Conservation (phyloP, 2,329 filamentous ascomycete species). For the Aspergillus persii region DNA sequence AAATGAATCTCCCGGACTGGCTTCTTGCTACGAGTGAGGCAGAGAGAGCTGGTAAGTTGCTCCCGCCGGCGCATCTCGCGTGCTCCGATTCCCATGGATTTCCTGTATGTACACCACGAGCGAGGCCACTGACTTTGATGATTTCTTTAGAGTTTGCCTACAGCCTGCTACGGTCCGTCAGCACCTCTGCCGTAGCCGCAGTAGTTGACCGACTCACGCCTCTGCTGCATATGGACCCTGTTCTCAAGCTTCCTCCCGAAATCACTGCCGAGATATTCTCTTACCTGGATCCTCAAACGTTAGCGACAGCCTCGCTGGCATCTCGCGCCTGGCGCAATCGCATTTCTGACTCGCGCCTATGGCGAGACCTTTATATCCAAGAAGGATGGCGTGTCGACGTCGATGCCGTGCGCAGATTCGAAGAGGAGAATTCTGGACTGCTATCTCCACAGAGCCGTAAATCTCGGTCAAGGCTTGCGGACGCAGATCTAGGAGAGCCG, state of each 20-base stretch:
- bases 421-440: slow-evolving; percentile 51
- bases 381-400: slow-evolving; percentile 81
- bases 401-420: slow-evolving; percentile 64
- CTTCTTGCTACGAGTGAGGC: slow-evolving; percentile 54
- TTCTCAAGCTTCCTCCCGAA: slow-evolving; percentile 80
- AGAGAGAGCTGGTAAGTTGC: slow-evolving; percentile 53
- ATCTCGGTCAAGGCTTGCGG: slow-evolving; percentile 46
- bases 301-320: slow-evolving; percentile 74
- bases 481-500: slow-evolving; percentile 50
- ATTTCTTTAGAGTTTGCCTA: slow-evolving; percentile 70
- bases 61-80: slow-evolving; percentile 6
- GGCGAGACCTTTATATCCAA: slow-evolving; percentile 76
- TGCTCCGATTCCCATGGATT: neutral
- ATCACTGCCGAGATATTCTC: slow-evolving; percentile 87
- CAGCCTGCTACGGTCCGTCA: slow-evolving; percentile 71
- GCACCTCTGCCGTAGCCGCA: slow-evolving; percentile 73
- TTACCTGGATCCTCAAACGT: slow-evolving; percentile 76
- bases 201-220: slow-evolving; percentile 79
- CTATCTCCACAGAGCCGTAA: slow-evolving; percentile 43
- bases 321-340: slow-evolving; percentile 80
- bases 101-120: neutral
- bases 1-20: slow-evolving; percentile 53
- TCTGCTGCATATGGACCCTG: slow-evolving; percentile 88
- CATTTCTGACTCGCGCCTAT: slow-evolving; percentile 78
- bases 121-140: neutral